Conservation (phyloP, 179 eudicot species). For the Drosera spatulata region DNA sequence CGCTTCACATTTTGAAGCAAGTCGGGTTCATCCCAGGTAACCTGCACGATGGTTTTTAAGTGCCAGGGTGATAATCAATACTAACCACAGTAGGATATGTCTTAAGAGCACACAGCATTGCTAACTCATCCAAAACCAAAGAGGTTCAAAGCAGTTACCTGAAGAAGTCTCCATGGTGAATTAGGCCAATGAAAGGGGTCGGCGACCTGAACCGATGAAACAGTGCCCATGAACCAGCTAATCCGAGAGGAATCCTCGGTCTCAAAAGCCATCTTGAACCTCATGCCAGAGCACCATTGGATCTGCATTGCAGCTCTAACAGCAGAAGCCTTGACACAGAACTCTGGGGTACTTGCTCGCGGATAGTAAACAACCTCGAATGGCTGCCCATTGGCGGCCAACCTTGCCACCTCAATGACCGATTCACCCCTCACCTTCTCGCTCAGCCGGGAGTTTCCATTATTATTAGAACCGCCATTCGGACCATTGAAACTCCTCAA, state of each 20-base stretch:
- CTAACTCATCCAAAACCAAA: constrained; percentile 11
- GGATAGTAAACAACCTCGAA: constrained; percentile 62
- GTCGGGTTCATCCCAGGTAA: constrained; percentile 80
- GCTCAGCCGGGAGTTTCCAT: constrained; percentile 13
- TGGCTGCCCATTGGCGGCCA: constrained; percentile 32
- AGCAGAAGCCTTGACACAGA: constrained; percentile 36
- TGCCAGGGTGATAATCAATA: background rate
- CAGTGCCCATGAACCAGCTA: constrained; percentile 68
- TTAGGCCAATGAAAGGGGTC: constrained; percentile 53
- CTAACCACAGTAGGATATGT: background rate
- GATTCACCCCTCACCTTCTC: constrained; percentile 30
- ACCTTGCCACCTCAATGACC: constrained; percentile 33
- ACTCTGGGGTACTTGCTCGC: constrained; percentile 50
- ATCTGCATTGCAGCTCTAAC: constrained; percentile 36
- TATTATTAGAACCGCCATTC: background rate
- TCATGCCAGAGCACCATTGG: constrained; percentile 4
- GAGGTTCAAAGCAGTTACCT: constrained; percentile 37
- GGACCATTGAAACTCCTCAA: constrained; percentile 7
- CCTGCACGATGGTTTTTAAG: constrained; percentile 26
- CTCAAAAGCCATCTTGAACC: constrained; percentile 43
- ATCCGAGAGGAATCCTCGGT: constrained; percentile 55
- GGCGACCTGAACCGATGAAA: constrained; percentile 38
- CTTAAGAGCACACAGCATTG: background rate
- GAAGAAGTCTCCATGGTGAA: constrained; percentile 67
- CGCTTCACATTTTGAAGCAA: constrained; percentile 33